These are phyloP conservation scores for Aureobasidium vineae DNA, from an alignment of 2,329 filamentous ascomycete genomes.

Conservation along the genomic window DNA sequence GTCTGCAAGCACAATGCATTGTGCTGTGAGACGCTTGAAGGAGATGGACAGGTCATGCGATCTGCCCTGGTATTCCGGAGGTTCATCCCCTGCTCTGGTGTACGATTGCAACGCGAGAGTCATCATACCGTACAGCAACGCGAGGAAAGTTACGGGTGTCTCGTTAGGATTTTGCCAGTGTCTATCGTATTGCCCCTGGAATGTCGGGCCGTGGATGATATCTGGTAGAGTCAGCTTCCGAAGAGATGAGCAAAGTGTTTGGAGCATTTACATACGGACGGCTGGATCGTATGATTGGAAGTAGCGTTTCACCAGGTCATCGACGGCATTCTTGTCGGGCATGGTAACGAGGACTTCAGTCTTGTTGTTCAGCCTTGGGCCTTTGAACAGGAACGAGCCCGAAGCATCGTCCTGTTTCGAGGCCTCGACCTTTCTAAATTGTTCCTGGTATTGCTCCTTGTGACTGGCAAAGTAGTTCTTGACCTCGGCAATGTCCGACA, in stretches of 20 bases:
- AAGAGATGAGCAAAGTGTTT: background rate
- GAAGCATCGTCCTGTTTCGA: constrained; percentile 63
- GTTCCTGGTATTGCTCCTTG: constrained; percentile 84
- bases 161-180: constrained; percentile 72
- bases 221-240: constrained; percentile 30
- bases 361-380: constrained; percentile 65
- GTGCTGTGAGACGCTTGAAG: constrained; percentile 70
- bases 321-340: constrained; percentile 76
- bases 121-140: constrained; percentile 72
- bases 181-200: constrained; percentile 67
- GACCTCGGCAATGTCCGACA: constrained; percentile 74
- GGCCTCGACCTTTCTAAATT: constrained; percentile 71
- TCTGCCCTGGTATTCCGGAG: constrained; percentile 71
- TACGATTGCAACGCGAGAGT: constrained; percentile 77
- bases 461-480: constrained; percentile 84
- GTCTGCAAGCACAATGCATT: constrained; percentile 72
- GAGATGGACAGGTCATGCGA: constrained; percentile 50
- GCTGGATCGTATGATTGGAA: constrained; percentile 77
- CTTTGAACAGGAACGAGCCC: constrained; percentile 76
- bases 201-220: constrained; percentile 67
- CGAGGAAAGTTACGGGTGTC: constrained; percentile 74
- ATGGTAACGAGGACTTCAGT: constrained; percentile 75
- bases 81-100: constrained; percentile 75
- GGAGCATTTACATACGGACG: constrained; percentile 50
- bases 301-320: constrained; percentile 81